Percentiles rank a stretch among this genome's conserved stretches.
phyloP scores from a whole-genome alignment of 208 protist genomes.

The Trypanosoma avium region DNA sequence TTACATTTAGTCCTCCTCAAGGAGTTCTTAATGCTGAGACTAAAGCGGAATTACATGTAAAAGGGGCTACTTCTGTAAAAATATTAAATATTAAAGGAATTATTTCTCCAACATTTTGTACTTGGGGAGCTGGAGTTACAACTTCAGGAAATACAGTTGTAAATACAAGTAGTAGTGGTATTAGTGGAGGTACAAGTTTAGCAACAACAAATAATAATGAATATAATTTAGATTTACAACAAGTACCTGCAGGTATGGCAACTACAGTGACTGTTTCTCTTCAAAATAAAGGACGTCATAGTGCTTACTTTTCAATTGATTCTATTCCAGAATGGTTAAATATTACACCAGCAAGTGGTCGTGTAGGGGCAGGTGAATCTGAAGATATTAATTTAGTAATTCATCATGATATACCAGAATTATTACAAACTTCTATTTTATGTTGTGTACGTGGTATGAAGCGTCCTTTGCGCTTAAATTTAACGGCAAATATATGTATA shows the following conservation, averaged over 20 bases:
- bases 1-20: slow-evolving; percentile 72
- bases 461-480: slow-evolving; percentile 52
- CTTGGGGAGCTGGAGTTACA: slow-evolving; percentile 29
- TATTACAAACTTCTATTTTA: slow-evolving; percentile 38
- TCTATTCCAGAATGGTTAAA: slow-evolving; percentile 55
- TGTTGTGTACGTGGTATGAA: slow-evolving; percentile 84
- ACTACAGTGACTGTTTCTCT: slow-evolving; percentile 47
- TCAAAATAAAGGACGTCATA: slow-evolving; percentile 57
- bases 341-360: slow-evolving; percentile 65
- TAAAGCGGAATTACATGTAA: slow-evolving; percentile 63
- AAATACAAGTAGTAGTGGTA: too few relatives aligned
- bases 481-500: slow-evolving; percentile 73
- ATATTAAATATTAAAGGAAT: slow-evolving; percentile 58
- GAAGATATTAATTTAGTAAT: slow-evolving; percentile 76
- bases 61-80: slow-evolving; percentile 66
- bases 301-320: slow-evolving; percentile 82
- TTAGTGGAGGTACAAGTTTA: too few relatives aligned
- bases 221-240: slow-evolving; percentile 57
- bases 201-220: not conserved
- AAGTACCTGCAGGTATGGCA: slow-evolving; percentile 65
- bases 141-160: slow-evolving; percentile 7
- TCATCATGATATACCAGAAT: slow-evolving; percentile 30
- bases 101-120: slow-evolving; percentile 64
- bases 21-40: slow-evolving; percentile 39
- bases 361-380: slow-evolving; percentile 56